Evolutionary conservation across 371 early-diverging fungal species (phyloP).

Genomic region (Saksenaea vasiformis): DNA sequence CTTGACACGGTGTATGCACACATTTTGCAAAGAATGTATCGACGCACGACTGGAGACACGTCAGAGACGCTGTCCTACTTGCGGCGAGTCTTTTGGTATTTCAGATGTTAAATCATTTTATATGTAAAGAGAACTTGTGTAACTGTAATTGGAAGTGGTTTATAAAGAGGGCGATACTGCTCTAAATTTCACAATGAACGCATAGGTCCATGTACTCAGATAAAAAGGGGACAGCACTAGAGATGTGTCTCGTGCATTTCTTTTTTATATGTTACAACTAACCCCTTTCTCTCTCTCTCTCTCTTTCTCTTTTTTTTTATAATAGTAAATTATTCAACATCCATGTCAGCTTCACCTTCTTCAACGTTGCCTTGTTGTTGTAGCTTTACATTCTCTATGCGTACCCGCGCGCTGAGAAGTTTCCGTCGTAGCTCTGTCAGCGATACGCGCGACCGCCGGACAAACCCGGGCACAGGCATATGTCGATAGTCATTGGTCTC

Average conservation of each 20-base stretch:
- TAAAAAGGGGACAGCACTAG: no score
- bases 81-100: conserved; percentile 88
- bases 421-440: conserved; percentile 21
- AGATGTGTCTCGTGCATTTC: no score
- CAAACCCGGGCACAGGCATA: conserved; percentile 36
- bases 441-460: conserved; percentile 21
- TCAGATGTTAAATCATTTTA: conserved; percentile 92
- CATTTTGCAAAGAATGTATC: conserved; percentile 96
- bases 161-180: no score
- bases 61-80: conserved; percentile 98
- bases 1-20: conserved; percentile 91
- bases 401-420: conserved; percentile 23
- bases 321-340: conserved; percentile 21
- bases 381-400: conserved; percentile 18
- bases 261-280: not conserved
- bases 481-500: conserved; percentile 40
- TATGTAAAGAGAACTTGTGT: conserved; percentile 51
- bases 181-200: no score
- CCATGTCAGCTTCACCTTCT: conserved; percentile 35
- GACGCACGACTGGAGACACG: conserved; percentile 87
- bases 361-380: conserved; percentile 10
- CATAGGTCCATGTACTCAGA: no score
- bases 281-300: not conserved
- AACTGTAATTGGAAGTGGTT: not conserved
- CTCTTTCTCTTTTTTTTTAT: not conserved